These are phyloP conservation scores for Triticum urartu DNA, from an alignment of 176 grass and related monocot species.

Conservation along the genomic window DNA sequence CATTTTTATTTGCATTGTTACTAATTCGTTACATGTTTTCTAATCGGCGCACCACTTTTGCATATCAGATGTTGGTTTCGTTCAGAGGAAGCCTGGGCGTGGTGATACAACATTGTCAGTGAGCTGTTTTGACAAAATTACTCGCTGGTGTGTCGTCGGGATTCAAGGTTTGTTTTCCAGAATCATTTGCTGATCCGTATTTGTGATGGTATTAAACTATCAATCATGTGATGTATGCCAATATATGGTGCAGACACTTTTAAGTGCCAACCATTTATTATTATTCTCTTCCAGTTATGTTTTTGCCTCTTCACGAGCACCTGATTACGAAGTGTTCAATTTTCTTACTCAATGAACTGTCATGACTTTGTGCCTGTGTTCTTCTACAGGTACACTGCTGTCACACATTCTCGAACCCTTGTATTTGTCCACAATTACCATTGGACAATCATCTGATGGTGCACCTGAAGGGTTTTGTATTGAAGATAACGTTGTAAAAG, in stretches of 20 bases:
- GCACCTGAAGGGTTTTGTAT: conserved; percentile 37
- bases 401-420: conserved; percentile 74
- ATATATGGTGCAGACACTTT: not conserved
- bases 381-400: conserved; percentile 59
- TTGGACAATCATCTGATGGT: conserved; percentile 49
- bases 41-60: conserved; percentile 4
- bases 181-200: not conserved
- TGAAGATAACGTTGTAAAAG: conserved; percentile 40
- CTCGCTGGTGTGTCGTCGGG: conserved; percentile 70
- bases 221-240: not conserved
- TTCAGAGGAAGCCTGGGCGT: conserved; percentile 82
- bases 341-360: not conserved
- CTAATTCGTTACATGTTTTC: not conserved
- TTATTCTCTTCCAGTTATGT: not conserved
- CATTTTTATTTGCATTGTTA: not conserved
- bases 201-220: not conserved
- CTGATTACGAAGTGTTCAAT: not conserved
- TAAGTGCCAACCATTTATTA: not conserved
- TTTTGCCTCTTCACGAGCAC: not conserved
- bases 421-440: conserved; percentile 74
- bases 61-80: conserved; percentile 31
- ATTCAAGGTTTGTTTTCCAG: conserved; percentile 60
- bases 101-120: conserved; percentile 79
- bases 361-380: not conserved
- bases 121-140: conserved; percentile 93